These are phyloP conservation scores for Kodamaea plutei DNA, from an alignment of 1,139 yeast genomes.

Conservation along the genomic window DNA sequence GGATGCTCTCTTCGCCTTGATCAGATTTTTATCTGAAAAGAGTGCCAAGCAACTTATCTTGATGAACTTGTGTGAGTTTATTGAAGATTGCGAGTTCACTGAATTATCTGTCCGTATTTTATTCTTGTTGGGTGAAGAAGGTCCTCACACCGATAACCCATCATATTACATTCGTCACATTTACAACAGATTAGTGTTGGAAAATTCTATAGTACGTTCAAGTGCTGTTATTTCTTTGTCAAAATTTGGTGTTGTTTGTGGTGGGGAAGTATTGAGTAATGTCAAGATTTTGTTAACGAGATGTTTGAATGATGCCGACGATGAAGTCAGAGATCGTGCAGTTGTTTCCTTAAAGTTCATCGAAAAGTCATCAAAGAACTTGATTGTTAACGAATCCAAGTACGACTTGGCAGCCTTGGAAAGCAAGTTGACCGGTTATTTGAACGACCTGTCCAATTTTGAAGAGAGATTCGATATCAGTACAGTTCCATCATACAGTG, in stretches of 20 bases:
- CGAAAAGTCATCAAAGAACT: constrained; percentile 31
- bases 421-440: constrained; percentile 67
- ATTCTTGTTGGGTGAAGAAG: constrained; percentile 90
- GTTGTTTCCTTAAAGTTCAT: constrained; percentile 76
- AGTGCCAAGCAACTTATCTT: constrained; percentile 77
- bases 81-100: constrained; percentile 96
- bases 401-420: constrained; percentile 79
- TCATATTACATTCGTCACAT: constrained; percentile 92
- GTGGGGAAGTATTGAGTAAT: constrained; percentile 61
- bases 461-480: constrained; percentile 65
- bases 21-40: constrained; percentile 74
- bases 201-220: constrained; percentile 90
- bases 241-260: constrained; percentile 82
- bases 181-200: constrained; percentile 93
- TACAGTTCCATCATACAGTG: constrained; percentile 57
- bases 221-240: constrained; percentile 93
- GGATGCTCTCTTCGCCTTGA: constrained; percentile 88
- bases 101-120: constrained; percentile 88
- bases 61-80: constrained; percentile 89
- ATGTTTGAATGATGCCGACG: constrained; percentile 86
- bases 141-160: constrained; percentile 83
- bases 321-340: constrained; percentile 98
- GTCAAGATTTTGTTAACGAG: constrained; percentile 74
- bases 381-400: constrained; percentile 63
- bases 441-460: constrained; percentile 58